phyloP scores from a whole-genome alignment of 1,284 basidiomycete species.

The Ceratobasidium sp. region DNA sequence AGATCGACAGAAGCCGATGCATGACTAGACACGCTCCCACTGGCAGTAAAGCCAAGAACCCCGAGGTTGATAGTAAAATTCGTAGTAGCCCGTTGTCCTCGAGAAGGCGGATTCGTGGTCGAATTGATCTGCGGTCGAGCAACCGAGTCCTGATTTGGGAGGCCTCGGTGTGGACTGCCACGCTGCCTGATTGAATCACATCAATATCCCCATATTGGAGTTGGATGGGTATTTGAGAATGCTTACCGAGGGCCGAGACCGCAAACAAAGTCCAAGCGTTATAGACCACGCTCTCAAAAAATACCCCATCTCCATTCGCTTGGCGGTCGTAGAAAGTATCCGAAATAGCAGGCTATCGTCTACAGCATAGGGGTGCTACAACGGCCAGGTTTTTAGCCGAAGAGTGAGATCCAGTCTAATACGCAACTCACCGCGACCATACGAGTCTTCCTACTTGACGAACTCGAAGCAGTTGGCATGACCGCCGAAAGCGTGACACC shows the following conservation, averaged over 20 bases:
- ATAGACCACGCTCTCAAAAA: constrained; percentile 61
- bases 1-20: too few relatives aligned
- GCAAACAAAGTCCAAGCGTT: constrained; percentile 60
- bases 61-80: too few relatives aligned
- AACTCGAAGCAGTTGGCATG: constrained; percentile 7
- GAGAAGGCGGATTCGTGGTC: constrained; percentile 52
- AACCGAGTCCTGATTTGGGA: constrained; percentile 62
- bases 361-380: constrained; percentile 49
- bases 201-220: not conserved
- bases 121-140: constrained; percentile 56
- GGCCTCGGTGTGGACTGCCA: constrained; percentile 62
- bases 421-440: constrained; percentile 20
- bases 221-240: not conserved
- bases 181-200: constrained; percentile 57
- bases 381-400: not conserved
- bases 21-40: too few relatives aligned
- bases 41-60: too few relatives aligned
- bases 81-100: too few relatives aligned
- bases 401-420: too few relatives aligned
- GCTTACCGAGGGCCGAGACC: constrained; percentile 58
- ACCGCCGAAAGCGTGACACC: constrained; percentile 42
- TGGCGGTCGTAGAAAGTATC: constrained; percentile 60
- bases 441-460: constrained; percentile 29
- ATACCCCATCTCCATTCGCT: constrained; percentile 61
- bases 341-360: constrained; percentile 62